Base-by-base conservation (phyloP, 352 stramenopile species). In the Globisporangium camurandrum region DNA sequence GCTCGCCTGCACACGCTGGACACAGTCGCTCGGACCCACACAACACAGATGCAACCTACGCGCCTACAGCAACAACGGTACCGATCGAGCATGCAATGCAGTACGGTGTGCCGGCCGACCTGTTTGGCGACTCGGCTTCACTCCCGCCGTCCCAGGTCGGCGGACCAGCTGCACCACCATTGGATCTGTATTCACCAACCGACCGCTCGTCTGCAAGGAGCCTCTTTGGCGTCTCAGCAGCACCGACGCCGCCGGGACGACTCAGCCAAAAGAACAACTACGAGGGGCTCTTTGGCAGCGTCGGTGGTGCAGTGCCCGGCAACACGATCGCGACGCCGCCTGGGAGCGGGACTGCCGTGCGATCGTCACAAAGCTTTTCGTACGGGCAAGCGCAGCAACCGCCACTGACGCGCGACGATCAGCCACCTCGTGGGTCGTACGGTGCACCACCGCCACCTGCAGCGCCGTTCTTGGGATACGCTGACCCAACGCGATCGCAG, bases 391-490 rank as follows among this genome's bases (percentile, higher is more conserved):
- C 42, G 30, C 56, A 38, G 33, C 33, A 59, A 33, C 20, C 60
- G 20, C 20, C 26, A n/a, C 34, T 37, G 2, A 43, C 39, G 30
- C 49, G 39, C 9, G 49, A 55, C 14, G 49, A 55, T 17, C 40
- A 49, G 16, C 39, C 49, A n/a, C 49, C 30, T 24, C 49, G 49
- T n/a, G n/a, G n/a, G 20, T 49, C 31, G 17, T 55, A 49, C 10
- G 39, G 39, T 23, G 49, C 39, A 4, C 48, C 69, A 3, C 78
- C 75, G 28, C 78, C 78, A 39, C 71, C 75, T 36, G 75, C 78
- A 45, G 75, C 77, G 12, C 79, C 79, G 17, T 88, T 88, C 57
- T 49, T 91, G 10, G 70, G 70, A 8, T 91, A 87, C 52, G 66
- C 54, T 17, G 62, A 87, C 39, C 33, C 54, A n/a, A 52, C 61